Evolutionary conservation across 2,329 filamentous ascomycete genomes (phyloP).

Genomic region (Fusarium sarcochroum): DNA sequence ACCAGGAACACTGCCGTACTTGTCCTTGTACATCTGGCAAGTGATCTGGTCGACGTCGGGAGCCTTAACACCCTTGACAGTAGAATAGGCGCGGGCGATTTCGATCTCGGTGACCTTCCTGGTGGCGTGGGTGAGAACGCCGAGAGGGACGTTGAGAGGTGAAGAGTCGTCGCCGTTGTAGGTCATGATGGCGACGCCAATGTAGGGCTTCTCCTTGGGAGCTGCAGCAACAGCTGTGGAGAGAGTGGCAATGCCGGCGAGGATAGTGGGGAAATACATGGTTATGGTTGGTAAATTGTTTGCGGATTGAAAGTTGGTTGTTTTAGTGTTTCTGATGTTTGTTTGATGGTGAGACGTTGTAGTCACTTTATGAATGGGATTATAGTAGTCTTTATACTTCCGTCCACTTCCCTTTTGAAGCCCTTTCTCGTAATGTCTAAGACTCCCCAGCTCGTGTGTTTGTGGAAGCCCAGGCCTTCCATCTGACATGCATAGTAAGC

Average conservation of each 20-base stretch:
- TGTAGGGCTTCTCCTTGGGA: neutral
- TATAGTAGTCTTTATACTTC: neutral
- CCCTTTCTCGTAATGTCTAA: neutral
- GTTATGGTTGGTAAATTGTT: neutral
- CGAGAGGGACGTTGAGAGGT: conserved; percentile 28
- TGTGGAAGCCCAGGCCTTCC: neutral
- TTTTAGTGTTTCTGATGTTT: neutral
- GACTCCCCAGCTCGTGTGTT: neutral
- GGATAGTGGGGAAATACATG: conserved; percentile 20
- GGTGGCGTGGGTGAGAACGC: conserved; percentile 17
- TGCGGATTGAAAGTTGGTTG: neutral
- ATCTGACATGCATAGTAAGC: neutral
- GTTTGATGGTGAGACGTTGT: neutral
- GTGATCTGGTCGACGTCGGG: conserved; percentile 14
- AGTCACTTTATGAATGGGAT: neutral
- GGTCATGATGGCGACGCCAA: conserved; percentile 21
- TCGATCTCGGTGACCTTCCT: conserved; percentile 23
- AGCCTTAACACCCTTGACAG: conserved; percentile 3
- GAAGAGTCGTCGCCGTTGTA: conserved; percentile 9
- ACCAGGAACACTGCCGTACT: conserved; percentile 19
- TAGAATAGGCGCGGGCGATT: conserved; percentile 11
- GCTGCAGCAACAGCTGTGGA: neutral
- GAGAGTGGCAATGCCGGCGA: conserved; percentile 6
- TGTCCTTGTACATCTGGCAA: conserved; percentile 39
- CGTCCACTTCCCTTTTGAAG: neutral